Conservation (phyloP, 257 asterid genomes). For the Primulina eburnea region DNA sequence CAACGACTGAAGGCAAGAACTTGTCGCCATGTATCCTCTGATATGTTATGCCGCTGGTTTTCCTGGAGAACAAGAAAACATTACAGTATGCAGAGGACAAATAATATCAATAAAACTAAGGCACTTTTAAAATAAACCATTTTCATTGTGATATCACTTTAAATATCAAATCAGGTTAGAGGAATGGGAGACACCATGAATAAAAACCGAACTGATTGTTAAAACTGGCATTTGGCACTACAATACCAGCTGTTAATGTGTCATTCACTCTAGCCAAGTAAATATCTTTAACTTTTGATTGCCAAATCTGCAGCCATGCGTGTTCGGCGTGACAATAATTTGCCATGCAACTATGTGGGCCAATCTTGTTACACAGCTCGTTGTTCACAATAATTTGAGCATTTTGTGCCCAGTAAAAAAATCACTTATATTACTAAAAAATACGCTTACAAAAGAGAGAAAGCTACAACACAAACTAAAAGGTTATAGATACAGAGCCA, state of each 20-base stretch:
- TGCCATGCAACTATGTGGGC: background rate
- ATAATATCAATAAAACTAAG: constrained; percentile 6
- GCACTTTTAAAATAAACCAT: background rate
- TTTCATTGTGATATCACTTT: background rate
- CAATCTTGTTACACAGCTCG: background rate
- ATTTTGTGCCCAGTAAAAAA: background rate
- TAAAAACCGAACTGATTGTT: no score
- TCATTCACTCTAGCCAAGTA: no score
- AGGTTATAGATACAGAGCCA: background rate
- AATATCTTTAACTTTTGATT: no score
- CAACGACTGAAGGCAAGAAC: constrained; percentile 87
- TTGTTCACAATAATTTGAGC: background rate
- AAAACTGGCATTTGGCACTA: no score
- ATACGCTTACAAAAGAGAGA: background rate
- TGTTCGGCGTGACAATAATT: background rate
- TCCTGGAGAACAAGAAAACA: constrained; percentile 35
- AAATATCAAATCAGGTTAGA: background rate
- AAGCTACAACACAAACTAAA: background rate
- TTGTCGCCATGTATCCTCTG: constrained; percentile 97
- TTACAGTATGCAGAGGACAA: background rate
- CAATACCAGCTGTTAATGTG: no score
- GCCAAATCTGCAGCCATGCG: background rate
- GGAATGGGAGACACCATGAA: no score
- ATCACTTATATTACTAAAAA: no score
- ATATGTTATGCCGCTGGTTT: constrained; percentile 86